phyloP scores from a whole-genome alignment of 768 basidiomycete species.

The Amanita subjunquillea region DNA sequence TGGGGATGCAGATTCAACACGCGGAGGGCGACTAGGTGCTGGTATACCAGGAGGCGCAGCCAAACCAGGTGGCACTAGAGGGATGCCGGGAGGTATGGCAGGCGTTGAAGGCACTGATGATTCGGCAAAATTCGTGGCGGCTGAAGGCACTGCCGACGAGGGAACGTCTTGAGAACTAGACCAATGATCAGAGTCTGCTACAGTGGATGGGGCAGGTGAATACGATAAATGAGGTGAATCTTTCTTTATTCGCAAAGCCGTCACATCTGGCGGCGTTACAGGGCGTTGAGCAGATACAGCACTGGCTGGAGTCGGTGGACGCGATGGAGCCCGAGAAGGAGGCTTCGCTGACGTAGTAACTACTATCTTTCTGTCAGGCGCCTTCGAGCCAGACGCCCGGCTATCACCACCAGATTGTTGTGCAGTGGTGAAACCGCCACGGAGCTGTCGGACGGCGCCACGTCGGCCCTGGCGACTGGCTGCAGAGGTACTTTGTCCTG shows the following conservation, averaged over 20 bases:
- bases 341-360: constrained; percentile 23
- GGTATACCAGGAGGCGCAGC: constrained; percentile 55
- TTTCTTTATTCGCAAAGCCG: constrained; percentile 30
- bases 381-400: constrained; percentile 21
- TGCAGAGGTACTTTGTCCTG: constrained; percentile 10
- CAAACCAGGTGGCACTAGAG: constrained; percentile 38
- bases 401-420: constrained; percentile 19
- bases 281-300: constrained; percentile 18
- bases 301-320: constrained; percentile 4
- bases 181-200: constrained; percentile 41
- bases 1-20: constrained; percentile 38
- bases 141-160: constrained; percentile 13
- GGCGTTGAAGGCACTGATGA: constrained; percentile 25
- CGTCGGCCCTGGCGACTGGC: constrained; percentile 30
- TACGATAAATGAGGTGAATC: constrained; percentile 18
- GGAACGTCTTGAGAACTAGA: constrained; percentile 33
- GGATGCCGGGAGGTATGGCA: constrained; percentile 31
- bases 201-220: constrained; percentile 39
- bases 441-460: constrained; percentile 36
- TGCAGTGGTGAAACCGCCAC: constrained; percentile 20
- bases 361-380: constrained; percentile 33
- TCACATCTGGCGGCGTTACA: constrained; percentile 31
- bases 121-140: constrained; percentile 19
- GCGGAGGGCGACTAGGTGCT: constrained; percentile 41
- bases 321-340: constrained; percentile 39